A percentile compares a stretch with the other conserved stretches of the same genome.
Conservation (phyloP, 768 basidiomycete species). For the Tremella fuciformis region DNA sequence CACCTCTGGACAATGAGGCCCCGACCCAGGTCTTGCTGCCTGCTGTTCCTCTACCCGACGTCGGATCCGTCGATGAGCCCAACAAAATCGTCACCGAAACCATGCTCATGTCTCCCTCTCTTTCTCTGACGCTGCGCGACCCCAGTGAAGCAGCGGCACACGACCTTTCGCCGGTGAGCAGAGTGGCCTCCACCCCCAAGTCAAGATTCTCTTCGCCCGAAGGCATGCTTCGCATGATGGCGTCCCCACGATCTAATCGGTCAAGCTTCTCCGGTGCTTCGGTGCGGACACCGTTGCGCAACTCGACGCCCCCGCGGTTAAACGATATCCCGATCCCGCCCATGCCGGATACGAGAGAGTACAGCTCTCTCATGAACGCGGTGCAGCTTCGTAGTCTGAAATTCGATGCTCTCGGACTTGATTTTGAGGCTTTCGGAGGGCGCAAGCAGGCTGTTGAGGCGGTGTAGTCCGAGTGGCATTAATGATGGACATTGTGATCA, state of each 20-base stretch:
- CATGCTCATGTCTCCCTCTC: not conserved
- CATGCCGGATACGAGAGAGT: conserved; percentile 8
- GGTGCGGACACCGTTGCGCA: conserved; percentile 6
- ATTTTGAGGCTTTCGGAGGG: conserved; percentile 14
- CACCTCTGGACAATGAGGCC: not conserved
- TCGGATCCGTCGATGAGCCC: not conserved
- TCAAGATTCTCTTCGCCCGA: conserved; percentile 17
- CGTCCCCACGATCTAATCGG: conserved; percentile 12
- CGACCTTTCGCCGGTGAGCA: conserved; percentile 3
- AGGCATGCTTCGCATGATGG: conserved; percentile 14
- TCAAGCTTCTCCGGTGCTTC: conserved; percentile 8
- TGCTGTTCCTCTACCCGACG: not conserved
- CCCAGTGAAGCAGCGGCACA: not conserved
- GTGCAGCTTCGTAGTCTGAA: conserved; percentile 36
- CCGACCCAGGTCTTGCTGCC: not conserved
- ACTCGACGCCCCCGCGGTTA: not conserved
- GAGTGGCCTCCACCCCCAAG: conserved; percentile 10
- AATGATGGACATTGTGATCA: no score
- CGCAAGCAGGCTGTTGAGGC: no score
- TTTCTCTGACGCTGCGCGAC: not conserved
- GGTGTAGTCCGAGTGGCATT: no score
- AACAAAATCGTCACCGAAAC: not conserved
- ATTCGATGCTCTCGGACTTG: conserved; percentile 35
- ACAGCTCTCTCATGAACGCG: conserved; percentile 14
- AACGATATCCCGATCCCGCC: not conserved